Evolutionary conservation across 768 basidiomycete species (phyloP), one percentile per base, ranked within the genome.

Genomic region (Mycena indigotica): DNA sequence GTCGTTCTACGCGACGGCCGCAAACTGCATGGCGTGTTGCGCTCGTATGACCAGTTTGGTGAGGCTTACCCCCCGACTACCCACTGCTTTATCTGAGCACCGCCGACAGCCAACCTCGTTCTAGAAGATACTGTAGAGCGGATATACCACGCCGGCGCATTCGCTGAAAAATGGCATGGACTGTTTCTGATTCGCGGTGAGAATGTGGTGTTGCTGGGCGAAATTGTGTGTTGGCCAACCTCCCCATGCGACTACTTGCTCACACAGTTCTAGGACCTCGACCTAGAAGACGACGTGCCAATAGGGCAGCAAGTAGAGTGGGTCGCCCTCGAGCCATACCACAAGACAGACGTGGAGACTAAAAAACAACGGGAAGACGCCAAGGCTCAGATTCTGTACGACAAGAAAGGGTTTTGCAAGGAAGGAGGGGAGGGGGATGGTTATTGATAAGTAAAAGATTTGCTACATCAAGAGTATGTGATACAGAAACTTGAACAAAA

Each of bases 31-130:
- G 97, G 97, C 40, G 96, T 99, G 49, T 77, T 99, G 66, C 80
- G 97, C 55, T 96, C 94, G 21, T 99, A 99, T 72, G 97, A 99
- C 79, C 97, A 99, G 69, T 99, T 98, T 66, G 97, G 97, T 98
- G 54, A 30, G 73, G 67, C 87, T 45, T 17, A 13, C 32, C 50
- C 61, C 45, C 21, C 50, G n/a, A n/a, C n/a, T n/a, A 35, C 49
- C 39, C 23, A 48, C 51, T 39, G 25, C 35, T 13, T 13, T 55
- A 13, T 23, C 25, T 49, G 28, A 15, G 51, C 52, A 55, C 50
- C 24, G 38, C 50, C 19, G 26, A 48, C 67, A 99, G 97, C 97
- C 64, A 99, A 99, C 74, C 89, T 99, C 65, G 94, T 99, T 6
- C 82, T 98, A 41, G 95, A 98, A 73, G 91, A 94, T 71, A 95